Percentiles rank a stretch among this genome's conserved stretches.
Evolutionary conservation across 164 flowering plant genomes (phyloP).

Genomic region (Vitis amurensis): DNA sequence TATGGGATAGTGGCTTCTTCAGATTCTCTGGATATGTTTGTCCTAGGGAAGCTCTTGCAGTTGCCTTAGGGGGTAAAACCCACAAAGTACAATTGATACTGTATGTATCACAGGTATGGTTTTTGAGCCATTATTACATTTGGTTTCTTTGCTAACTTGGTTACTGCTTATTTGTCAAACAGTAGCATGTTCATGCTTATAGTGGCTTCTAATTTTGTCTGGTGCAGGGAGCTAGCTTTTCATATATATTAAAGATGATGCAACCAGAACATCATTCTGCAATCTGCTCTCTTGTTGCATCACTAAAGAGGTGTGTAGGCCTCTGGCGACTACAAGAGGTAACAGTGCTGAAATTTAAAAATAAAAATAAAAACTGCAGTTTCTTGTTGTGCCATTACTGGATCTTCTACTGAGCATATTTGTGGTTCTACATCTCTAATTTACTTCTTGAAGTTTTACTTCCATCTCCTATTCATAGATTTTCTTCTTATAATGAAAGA

Average conservation of each 20-base stretch:
- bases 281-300: constrained; percentile 66
- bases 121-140: constrained; percentile 2
- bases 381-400: background rate
- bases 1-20: constrained; percentile 77
- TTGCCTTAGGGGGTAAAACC: constrained; percentile 61
- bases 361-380: too few species aligned
- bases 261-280: constrained; percentile 55
- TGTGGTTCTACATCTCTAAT: background rate
- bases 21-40: constrained; percentile 61
- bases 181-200: constrained; percentile 4
- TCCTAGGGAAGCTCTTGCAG: constrained; percentile 70
- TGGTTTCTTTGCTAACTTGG: background rate
- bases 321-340: constrained; percentile 89
- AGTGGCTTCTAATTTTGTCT: constrained; percentile 1
- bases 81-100: constrained; percentile 61
- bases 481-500: background rate
- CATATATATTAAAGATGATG: constrained; percentile 43
- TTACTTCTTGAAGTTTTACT: background rate
- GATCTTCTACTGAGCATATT: background rate
- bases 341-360: background rate
- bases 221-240: constrained; percentile 69
- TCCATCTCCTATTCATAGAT: background rate
- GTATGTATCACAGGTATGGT: constrained; percentile 68
- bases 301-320: constrained; percentile 67
- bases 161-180: background rate